phyloP scores from a whole-genome alignment of 345 rosid species.

The Orychophragmus violaceus region DNA sequence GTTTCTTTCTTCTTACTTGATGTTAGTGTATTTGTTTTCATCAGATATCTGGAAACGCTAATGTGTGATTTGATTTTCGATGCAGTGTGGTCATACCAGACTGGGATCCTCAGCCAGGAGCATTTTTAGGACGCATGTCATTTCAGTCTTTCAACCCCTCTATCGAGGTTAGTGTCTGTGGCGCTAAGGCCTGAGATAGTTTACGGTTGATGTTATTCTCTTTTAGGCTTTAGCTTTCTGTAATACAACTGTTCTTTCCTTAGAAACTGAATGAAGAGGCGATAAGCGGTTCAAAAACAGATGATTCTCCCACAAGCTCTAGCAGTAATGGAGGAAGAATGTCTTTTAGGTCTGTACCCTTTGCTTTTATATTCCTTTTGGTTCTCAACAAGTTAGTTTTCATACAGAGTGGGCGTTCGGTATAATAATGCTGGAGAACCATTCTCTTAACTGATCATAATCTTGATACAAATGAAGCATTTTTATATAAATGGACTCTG shows the following conservation, averaged over 20 bases:
- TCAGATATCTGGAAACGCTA: neutral
- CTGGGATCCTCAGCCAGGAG: slow-evolving; percentile 91
- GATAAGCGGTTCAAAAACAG: slow-evolving; percentile 27
- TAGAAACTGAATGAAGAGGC: slow-evolving; percentile 79
- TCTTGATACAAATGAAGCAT: neutral
- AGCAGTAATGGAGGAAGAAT: slow-evolving; percentile 34
- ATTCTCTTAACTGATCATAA: neutral
- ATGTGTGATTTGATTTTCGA: neutral
- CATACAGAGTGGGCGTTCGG: neutral
- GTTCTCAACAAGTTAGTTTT: neutral
- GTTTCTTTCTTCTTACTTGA: neutral
- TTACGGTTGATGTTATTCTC: slow-evolving; percentile 18
- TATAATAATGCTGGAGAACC: neutral
- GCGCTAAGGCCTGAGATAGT: slow-evolving; percentile 1
- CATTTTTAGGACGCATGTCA: slow-evolving; percentile 78
- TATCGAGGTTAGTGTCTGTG: slow-evolving; percentile 66
- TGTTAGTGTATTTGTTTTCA: neutral
- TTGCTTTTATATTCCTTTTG: neutral
- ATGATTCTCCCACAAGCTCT: slow-evolving; percentile 38
- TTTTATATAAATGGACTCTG: neutral
- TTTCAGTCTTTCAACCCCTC: slow-evolving; percentile 87
- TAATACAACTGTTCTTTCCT: slow-evolving; percentile 23
- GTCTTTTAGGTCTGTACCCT: slow-evolving; percentile 44
- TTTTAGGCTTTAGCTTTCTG: slow-evolving; percentile 27
- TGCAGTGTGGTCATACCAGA: slow-evolving; percentile 80